These are phyloP conservation scores for Penicillium crustosum DNA, from an alignment of 2,329 filamentous ascomycete genomes.

Conservation along the genomic window DNA sequence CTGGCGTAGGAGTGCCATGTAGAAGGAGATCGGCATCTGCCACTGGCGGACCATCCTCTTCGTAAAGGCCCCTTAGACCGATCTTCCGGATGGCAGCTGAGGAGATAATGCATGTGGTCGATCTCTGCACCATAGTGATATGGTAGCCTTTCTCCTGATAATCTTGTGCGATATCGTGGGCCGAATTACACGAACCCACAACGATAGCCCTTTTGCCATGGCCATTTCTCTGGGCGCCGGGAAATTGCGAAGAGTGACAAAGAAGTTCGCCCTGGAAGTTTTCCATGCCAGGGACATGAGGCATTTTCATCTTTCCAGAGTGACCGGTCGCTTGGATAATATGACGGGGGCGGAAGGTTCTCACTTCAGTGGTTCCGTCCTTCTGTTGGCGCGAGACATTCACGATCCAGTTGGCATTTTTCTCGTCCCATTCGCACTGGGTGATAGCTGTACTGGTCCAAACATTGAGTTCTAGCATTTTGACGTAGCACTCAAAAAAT, in stretches of 20 bases:
- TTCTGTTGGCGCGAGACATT: background rate
- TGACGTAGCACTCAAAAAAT: slow-evolving; percentile 66
- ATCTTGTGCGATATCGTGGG: slow-evolving; percentile 68
- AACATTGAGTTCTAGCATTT: slow-evolving; percentile 32
- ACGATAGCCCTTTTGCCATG: slow-evolving; percentile 63
- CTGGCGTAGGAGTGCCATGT: background rate
- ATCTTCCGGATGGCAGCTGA: background rate
- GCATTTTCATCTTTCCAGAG: background rate
- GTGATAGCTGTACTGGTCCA: background rate
- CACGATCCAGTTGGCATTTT: background rate
- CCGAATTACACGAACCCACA: slow-evolving; percentile 67
- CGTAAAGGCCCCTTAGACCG: background rate
- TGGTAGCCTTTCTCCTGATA: slow-evolving; percentile 65
- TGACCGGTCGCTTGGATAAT: background rate
- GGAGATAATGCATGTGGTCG: background rate
- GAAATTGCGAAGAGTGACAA: background rate
- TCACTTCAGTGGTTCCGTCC: background rate
- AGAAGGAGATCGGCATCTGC: background rate
- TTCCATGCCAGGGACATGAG: background rate
- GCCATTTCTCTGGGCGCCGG: background rate
- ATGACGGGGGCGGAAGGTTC: background rate
- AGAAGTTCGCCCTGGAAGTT: background rate
- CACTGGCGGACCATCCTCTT: background rate
- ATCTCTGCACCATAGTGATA: background rate
- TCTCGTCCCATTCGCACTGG: background rate